These are phyloP conservation scores for Circinella minor DNA, from an alignment of 371 early-diverging fungal species.

Conservation along the genomic window DNA sequence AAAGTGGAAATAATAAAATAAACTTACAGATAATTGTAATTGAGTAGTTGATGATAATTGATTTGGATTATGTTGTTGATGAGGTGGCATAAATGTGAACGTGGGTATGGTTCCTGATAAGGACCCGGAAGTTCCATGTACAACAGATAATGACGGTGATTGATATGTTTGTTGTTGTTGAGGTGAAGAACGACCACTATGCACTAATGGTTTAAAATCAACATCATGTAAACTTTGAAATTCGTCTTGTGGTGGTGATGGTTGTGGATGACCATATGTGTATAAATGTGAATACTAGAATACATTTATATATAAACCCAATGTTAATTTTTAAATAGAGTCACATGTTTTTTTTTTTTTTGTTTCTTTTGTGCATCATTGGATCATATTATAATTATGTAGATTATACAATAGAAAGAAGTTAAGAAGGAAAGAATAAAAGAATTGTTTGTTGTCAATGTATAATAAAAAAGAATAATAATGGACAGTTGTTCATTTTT, in stretches of 20 bases:
- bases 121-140: constrained; percentile 13
- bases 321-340: no score
- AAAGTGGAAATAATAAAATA: background rate
- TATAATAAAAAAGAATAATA: no score
- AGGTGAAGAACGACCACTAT: background rate
- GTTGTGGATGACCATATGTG: background rate
- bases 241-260: background rate
- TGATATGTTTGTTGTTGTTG: background rate
- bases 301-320: no score
- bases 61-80: constrained; percentile 10
- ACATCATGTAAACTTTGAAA: background rate
- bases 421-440: no score
- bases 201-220: background rate
- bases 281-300: background rate
- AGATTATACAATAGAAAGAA: no score
- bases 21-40: constrained; percentile 8
- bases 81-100: constrained; percentile 14
- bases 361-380: no score
- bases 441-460: no score
- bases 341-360: no score
- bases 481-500: no score
- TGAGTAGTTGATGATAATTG: background rate
- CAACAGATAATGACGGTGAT: background rate
- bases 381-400: no score
- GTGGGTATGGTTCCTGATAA: constrained; percentile 17